Evolutionary conservation across 495 filamentous ascomycete species (phyloP).

Genomic region (Entonaema liquescens): DNA sequence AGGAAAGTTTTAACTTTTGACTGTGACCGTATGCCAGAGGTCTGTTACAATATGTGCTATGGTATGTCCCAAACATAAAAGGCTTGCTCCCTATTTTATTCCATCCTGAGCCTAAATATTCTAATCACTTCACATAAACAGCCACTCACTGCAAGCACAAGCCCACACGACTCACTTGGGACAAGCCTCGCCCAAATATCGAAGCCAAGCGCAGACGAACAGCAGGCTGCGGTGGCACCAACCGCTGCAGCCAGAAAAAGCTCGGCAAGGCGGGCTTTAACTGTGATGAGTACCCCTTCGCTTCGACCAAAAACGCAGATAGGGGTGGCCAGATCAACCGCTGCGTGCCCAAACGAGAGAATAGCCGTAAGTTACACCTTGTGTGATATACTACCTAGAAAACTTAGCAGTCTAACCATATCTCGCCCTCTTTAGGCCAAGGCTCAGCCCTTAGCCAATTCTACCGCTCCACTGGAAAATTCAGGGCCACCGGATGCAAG

Average conservation of each 20-base stretch:
- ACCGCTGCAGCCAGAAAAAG: background rate
- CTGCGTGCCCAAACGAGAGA: background rate
- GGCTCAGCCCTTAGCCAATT: background rate
- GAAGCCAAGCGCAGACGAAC: background rate
- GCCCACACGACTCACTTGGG: background rate
- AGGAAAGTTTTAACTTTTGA: background rate
- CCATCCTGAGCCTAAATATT: background rate
- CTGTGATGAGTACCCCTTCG: constrained; percentile 9
- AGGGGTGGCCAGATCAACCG: constrained; percentile 5
- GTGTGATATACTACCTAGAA: background rate
- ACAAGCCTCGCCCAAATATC: background rate
- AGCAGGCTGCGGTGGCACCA: background rate
- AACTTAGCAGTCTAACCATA: background rate
- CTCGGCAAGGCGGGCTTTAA: background rate
- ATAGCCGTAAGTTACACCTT: background rate
- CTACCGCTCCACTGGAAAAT: background rate
- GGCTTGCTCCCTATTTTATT: background rate
- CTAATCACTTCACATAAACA: background rate
- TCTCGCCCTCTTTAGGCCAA: background rate
- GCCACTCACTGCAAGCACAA: background rate
- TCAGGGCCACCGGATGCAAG: background rate
- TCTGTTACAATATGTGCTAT: constrained; percentile 2
- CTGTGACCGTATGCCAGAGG: background rate
- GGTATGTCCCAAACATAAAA: background rate
- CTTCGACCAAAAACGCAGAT: background rate